These are phyloP conservation scores for Teratosphaeria destructans DNA, from an alignment of 2,329 filamentous ascomycete genomes.

Conservation along the genomic window DNA sequence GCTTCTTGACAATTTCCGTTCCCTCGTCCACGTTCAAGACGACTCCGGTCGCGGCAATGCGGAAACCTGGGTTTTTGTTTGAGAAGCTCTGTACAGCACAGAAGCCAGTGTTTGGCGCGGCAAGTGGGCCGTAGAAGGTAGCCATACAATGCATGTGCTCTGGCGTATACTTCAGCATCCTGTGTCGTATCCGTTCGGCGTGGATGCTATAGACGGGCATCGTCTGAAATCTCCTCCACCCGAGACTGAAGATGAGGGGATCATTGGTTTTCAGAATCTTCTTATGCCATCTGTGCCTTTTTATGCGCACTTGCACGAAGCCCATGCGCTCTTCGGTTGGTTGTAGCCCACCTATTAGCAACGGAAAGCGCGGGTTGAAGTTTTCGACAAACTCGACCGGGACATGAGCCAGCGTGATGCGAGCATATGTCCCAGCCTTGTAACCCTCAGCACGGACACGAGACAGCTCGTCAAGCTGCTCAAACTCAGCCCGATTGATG, in stretches of 20 bases:
- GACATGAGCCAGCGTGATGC: conserved; percentile 79
- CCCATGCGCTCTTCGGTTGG: conserved; percentile 93
- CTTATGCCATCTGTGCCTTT: conserved; percentile 97
- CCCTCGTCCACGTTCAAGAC: conserved; percentile 90
- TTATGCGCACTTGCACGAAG: conserved; percentile 90
- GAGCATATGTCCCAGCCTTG: conserved; percentile 84
- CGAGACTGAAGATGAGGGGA: conserved; percentile 90
- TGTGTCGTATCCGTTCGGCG: conserved; percentile 83
- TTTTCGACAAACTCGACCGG: conserved; percentile 78
- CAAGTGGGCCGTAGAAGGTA: conserved; percentile 88
- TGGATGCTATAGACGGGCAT: conserved; percentile 90
- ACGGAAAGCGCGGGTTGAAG: conserved; percentile 72
- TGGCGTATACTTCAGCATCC: conserved; percentile 97
- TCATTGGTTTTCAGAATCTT: conserved; percentile 98
- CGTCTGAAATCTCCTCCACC: conserved; percentile 91
- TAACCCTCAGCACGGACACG: conserved; percentile 79
- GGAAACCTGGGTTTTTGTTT: conserved; percentile 75
- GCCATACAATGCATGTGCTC: conserved; percentile 99
- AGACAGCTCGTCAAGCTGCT: conserved; percentile 73
- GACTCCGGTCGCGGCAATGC: conserved; percentile 87
- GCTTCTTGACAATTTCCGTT: conserved; percentile 97
- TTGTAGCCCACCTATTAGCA: conserved; percentile 84
- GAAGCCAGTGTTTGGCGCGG: conserved; percentile 92
- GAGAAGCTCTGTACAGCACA: conserved; percentile 86
- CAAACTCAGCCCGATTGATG: conserved; percentile 93